Conservation (phyloP, 768 basidiomycete species). For the Suillus lakei region DNA sequence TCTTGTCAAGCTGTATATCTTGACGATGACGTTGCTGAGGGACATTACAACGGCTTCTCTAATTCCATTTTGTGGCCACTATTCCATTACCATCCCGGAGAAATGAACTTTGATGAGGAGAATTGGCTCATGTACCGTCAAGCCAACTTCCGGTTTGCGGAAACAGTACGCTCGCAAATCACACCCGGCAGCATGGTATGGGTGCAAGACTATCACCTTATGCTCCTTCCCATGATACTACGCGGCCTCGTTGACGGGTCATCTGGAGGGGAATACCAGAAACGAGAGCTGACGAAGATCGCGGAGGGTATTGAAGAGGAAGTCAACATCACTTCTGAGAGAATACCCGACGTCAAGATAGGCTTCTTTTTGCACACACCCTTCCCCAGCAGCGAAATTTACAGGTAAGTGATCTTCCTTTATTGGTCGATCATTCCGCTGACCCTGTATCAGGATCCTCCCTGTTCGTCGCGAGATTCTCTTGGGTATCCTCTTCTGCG, state of each 20-base stretch:
- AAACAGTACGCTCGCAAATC: constrained; percentile 80
- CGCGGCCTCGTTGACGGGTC: constrained; percentile 84
- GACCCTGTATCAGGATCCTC: constrained; percentile 66
- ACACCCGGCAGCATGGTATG: constrained; percentile 93
- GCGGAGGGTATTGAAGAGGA: constrained; percentile 71
- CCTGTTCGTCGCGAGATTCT: constrained; percentile 97
- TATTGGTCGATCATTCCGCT: constrained; percentile 12
- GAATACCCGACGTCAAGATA: constrained; percentile 81
- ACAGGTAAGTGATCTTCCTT: constrained; percentile 63
- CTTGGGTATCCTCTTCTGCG: constrained; percentile 94
- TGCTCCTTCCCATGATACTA: constrained; percentile 97
- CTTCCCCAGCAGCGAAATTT: constrained; percentile 97
- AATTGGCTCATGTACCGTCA: constrained; percentile 98
- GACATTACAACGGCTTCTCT: constrained; percentile 98
- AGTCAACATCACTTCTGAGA: constrained; percentile 39
- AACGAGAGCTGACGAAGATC: constrained; percentile 67
- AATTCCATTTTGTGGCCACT: constrained; percentile 99
- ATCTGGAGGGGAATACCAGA: constrained; percentile 58
- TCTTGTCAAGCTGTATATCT: constrained; percentile 98
- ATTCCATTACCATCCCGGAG: constrained; percentile 99
- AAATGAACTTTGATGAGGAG: constrained; percentile 99
- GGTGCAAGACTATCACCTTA: constrained; percentile 98
- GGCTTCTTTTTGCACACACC: constrained; percentile 99
- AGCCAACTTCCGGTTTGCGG: constrained; percentile 94
- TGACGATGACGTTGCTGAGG: constrained; percentile 97